Evolutionary conservation across 805 yeast species (phyloP), one percentile per base, ranked within the genome.

Genomic region (Phaffomyces opuntiae): DNA sequence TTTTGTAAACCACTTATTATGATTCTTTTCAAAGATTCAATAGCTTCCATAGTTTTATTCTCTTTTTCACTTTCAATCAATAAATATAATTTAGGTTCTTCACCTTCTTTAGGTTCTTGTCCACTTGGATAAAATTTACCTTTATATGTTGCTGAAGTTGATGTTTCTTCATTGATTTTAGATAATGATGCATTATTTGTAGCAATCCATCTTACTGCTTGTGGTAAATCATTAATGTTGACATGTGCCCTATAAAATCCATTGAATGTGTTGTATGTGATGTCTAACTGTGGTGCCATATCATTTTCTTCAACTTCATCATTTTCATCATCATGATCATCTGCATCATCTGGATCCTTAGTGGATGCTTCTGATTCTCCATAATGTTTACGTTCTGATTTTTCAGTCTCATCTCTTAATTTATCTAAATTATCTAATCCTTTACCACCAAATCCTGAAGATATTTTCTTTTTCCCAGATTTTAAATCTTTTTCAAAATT

Each of bases 391-490:
- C 77, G 65, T 54, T 82, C 83, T 29, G 73, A 47, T 45, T 68
- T 68, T 49, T 77, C 67, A 39, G 74, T 69, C 40, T 70, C 70
- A 38, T 75, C 75, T 47, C 93, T 65, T 8, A 72, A 62, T 48
- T 79, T 78, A 49, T 87, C 90, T 37, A 90, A 66, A 50, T 83
- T 83, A 38, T 83, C 91, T 43, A 90, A 70, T 2, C 98, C 98
- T 53, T 85, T 83, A 19, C 99, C 99, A 4, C 96, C 95, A 67
- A 89, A 93, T 0, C 99, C 99, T 45, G 79, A 76, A 25, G 77
- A 74, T 47, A 77, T 71, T 53, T 73, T 76, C 58, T 73, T 82
- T 44, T 81, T 80, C 0, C 95, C 96, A 2, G 68, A 60, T 50
- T 80, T 79, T 49, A 87, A 70, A 46, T 83, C 87, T 13, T 65